Evolutionary conservation across 176 grass and related monocot genomes (phyloP).

Genomic region (Carex pumila): DNA sequence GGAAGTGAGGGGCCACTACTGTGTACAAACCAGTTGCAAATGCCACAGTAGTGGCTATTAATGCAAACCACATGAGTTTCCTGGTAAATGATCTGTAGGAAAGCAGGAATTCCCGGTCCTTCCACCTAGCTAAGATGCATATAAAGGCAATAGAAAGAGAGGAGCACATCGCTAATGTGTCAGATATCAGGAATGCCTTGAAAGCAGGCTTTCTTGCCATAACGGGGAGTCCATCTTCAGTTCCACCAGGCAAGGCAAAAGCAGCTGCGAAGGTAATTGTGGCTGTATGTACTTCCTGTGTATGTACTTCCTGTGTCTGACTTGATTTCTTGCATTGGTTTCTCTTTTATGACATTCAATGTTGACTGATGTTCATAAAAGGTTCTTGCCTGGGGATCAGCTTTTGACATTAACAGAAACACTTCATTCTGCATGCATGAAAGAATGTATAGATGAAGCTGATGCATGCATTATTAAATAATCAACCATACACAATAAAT

Average conservation of each 20-base stretch:
- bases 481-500: background rate
- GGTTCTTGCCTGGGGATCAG: background rate
- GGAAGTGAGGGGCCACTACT: background rate
- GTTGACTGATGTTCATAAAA: background rate
- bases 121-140: slow-evolving; percentile 20
- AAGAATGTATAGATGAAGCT: background rate
- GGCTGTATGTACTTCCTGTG: slow-evolving; percentile 13
- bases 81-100: slow-evolving; percentile 15
- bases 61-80: slow-evolving; percentile 30
- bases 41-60: background rate
- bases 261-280: slow-evolving; percentile 7
- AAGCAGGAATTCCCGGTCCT: slow-evolving; percentile 27
- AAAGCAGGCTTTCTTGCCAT: slow-evolving; percentile 11
- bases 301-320: slow-evolving; percentile 8
- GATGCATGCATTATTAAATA: background rate
- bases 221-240: background rate
- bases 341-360: background rate
- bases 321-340: slow-evolving; percentile 12
- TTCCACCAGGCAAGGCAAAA: background rate
- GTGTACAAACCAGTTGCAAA: background rate
- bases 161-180: slow-evolving; percentile 9
- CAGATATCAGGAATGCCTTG: slow-evolving; percentile 4
- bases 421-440: slow-evolving; percentile 12
- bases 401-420: slow-evolving; percentile 16
- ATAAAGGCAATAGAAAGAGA: slow-evolving; percentile 21